Evolutionary conservation across 164 flowering plant genomes (phyloP).

Genomic region (Protea cynaroides): DNA sequence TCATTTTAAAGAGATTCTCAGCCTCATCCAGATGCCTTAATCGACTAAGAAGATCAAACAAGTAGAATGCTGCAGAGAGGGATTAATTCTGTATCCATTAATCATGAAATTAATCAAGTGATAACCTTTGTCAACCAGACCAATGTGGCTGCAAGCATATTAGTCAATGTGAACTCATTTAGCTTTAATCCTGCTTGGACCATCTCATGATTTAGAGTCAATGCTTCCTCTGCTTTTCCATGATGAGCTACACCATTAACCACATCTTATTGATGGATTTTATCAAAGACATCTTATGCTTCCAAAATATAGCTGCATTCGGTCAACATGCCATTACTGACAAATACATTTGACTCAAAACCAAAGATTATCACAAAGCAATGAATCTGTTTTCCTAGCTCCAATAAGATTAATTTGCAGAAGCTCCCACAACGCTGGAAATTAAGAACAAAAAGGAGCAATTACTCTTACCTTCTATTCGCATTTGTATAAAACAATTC

Average conservation of each 20-base stretch:
- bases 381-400: not conserved
- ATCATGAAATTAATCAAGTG: constrained; percentile 56
- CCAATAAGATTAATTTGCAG: not conserved
- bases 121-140: constrained; percentile 60
- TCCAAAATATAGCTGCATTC: constrained; percentile 69
- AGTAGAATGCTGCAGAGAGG: constrained; percentile 50
- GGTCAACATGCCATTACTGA: constrained; percentile 68
- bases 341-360: not conserved
- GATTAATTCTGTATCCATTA: constrained; percentile 46
- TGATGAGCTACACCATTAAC: constrained; percentile 79
- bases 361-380: not conserved
- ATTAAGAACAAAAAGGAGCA: not conserved
- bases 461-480: not conserved
- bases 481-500: not conserved
- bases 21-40: constrained; percentile 45
- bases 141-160: constrained; percentile 90
- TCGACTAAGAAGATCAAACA: too few species aligned
- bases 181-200: constrained; percentile 50
- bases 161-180: constrained; percentile 81
- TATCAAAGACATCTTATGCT: constrained; percentile 43
- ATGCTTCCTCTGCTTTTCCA: constrained; percentile 67
- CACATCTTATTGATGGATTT: constrained; percentile 40
- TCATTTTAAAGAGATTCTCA: constrained; percentile 41
- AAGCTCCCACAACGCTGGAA: not conserved
- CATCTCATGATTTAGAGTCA: constrained; percentile 60